Base-by-base conservation (phyloP, 2,329 filamentous ascomycete species). In the Trichoderma oligosporum region DNA sequence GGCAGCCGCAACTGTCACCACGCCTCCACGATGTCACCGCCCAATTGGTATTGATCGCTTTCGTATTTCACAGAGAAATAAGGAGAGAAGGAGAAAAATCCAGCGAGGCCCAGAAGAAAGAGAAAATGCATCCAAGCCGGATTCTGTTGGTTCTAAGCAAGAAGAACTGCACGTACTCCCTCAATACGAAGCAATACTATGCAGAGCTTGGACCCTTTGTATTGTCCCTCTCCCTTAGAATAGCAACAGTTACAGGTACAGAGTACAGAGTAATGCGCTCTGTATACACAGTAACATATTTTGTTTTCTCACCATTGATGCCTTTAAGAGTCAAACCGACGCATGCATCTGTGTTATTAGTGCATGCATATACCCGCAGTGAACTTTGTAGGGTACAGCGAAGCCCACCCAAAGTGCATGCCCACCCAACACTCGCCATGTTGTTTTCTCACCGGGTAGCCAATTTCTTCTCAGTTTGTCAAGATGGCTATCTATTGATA, bases 141-240 rank as follows among this genome's bases (percentile, higher is more conserved):
- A 4, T 18, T 16, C 35, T 16, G 35, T 36, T 36, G n/a, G 41
- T 14, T 9, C 41, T n/a, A 29, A 29, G 18, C 7, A 12, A 44
- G 22, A 45, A 18, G 9, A 12, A 18, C 18, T 52, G 25, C 48
- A 33, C 36, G 36, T 20, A 39, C 46, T 18, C 4, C 47, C n/a
- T n/a, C n/a, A n/a, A n/a, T n/a, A n/a, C n/a, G 47, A 35, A 51
- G 16, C 16, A 39, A 16, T 33, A 38, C 31, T 33, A 53, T 35
- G 49, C 49, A 44, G 29, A 44, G 49, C 49, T 53, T 41, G 49
- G 49, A 35, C 49, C 29, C 38, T n/a, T n/a, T n/a, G n/a, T n/a
- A n/a, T n/a, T n/a, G n/a, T n/a, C n/a, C n/a, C n/a, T n/a, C n/a
- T n/a, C n/a, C n/a, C n/a, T 25, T 35, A 33, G 44, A 53, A 53